Conservation (phyloP, 2,329 filamentous ascomycete species). For the Scytalidium lignicola region DNA sequence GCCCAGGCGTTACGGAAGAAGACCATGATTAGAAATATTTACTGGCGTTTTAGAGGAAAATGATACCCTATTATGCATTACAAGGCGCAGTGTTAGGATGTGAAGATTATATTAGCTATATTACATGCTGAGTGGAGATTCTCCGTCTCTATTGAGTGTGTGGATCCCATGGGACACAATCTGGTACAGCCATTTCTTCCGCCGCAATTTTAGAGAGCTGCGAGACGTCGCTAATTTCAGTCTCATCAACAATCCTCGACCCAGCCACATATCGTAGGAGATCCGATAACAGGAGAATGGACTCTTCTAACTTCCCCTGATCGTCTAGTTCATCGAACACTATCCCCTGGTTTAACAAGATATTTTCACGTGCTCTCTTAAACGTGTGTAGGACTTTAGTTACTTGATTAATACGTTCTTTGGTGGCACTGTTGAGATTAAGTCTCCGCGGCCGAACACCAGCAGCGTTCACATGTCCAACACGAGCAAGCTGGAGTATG, state of each 20-base stretch:
- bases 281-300: slow-evolving; percentile 21
- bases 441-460: slow-evolving; percentile 29
- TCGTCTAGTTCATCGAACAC: slow-evolving; percentile 20
- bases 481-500: slow-evolving; percentile 42
- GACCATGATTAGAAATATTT: slow-evolving; percentile 55
- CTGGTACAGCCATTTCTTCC: slow-evolving; percentile 20
- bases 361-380: slow-evolving; percentile 23
- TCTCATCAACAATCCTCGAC: slow-evolving; percentile 8
- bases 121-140: neutral
- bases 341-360: slow-evolving; percentile 20
- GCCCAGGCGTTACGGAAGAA: slow-evolving; percentile 82
- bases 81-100: slow-evolving; percentile 7
- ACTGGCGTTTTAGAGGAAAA: slow-evolving; percentile 11
- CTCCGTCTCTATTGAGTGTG: slow-evolving; percentile 2
- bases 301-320: slow-evolving; percentile 24
- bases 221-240: slow-evolving; percentile 1
- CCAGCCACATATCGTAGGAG: slow-evolving; percentile 21
- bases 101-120: slow-evolving; percentile 2
- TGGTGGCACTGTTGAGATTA: slow-evolving; percentile 34
- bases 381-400: slow-evolving; percentile 38
- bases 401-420: slow-evolving; percentile 38
- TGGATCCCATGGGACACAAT: slow-evolving; percentile 13
- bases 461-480: slow-evolving; percentile 26
- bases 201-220: slow-evolving; percentile 10
- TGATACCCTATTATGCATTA: slow-evolving; percentile 19